phyloP scores from a whole-genome alignment of 2,329 filamentous ascomycete species.

The Myriosclerotinia scirpicola region DNA sequence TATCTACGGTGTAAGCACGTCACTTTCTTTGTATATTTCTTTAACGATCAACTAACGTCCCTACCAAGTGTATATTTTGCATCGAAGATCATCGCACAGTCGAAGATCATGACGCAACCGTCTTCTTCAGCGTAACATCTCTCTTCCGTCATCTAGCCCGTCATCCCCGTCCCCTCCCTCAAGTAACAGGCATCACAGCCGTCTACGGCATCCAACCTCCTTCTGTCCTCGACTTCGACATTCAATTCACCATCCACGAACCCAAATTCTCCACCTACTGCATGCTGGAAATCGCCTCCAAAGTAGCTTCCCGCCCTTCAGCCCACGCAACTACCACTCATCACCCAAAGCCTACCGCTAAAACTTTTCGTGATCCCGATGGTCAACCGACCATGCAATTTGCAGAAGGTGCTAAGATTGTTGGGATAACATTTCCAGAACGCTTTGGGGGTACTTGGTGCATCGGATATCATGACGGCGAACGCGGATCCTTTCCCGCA shows the following conservation, averaged over 20 bases:
- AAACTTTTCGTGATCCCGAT: constrained; percentile 34
- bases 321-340: constrained; percentile 34
- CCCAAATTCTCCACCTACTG: constrained; percentile 28
- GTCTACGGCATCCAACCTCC: constrained; percentile 35
- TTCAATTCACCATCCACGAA: constrained; percentile 35
- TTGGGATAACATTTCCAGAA: constrained; percentile 39
- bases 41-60: constrained; percentile 1
- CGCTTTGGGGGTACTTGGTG: constrained; percentile 37
- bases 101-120: constrained; percentile 40
- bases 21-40: background rate
- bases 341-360: constrained; percentile 33
- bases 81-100: constrained; percentile 38
- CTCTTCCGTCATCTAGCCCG: constrained; percentile 39
- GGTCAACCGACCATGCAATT: constrained; percentile 36
- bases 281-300: constrained; percentile 33
- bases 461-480: constrained; percentile 40
- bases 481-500: constrained; percentile 36
- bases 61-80: constrained; percentile 38
- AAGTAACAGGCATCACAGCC: constrained; percentile 34
- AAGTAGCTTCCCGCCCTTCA: constrained; percentile 34
- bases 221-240: constrained; percentile 37
- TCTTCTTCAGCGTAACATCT: constrained; percentile 38
- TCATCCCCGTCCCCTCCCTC: constrained; percentile 37
- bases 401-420: constrained; percentile 37
- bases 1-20: constrained; percentile 37